These are phyloP conservation scores for Oemleria cerasiformis DNA, from an alignment of 306 rosid genomes.

Conservation along the genomic window DNA sequence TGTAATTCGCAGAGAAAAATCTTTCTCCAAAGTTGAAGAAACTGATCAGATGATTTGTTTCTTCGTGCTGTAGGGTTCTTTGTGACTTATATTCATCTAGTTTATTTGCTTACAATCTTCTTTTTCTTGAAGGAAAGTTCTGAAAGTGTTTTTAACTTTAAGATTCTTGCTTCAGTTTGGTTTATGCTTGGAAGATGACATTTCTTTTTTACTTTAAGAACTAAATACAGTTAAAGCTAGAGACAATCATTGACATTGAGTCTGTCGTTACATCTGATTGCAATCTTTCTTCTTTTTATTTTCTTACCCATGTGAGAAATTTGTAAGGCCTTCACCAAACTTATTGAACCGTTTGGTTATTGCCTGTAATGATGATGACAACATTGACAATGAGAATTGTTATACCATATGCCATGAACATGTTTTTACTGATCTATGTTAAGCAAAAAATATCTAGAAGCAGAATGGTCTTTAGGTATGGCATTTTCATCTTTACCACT, in stretches of 20 bases:
- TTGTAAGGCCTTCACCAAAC: neutral
- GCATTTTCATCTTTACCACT: neutral
- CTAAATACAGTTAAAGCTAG: neutral
- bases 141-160: neutral
- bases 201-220: neutral
- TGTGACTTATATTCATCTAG: too few species aligned
- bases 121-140: neutral
- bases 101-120: neutral
- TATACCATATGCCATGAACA: neutral
- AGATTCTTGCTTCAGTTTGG: neutral
- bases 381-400: neutral
- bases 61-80: too few species aligned
- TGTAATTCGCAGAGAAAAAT: too few species aligned
- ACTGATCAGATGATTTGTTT: too few species aligned
- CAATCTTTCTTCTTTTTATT: neutral
- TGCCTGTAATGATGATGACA: neutral
- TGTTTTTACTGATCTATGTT: neutral
- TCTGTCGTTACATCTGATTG: neutral
- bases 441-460: neutral
- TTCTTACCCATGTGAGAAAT: neutral
- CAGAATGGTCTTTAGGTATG: neutral
- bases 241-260: neutral
- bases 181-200: neutral
- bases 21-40: too few species aligned
- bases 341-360: neutral